Evolutionary conservation across 2,329 filamentous ascomycete genomes (phyloP).

Genomic region (Ophidiomyces ophidiicola): DNA sequence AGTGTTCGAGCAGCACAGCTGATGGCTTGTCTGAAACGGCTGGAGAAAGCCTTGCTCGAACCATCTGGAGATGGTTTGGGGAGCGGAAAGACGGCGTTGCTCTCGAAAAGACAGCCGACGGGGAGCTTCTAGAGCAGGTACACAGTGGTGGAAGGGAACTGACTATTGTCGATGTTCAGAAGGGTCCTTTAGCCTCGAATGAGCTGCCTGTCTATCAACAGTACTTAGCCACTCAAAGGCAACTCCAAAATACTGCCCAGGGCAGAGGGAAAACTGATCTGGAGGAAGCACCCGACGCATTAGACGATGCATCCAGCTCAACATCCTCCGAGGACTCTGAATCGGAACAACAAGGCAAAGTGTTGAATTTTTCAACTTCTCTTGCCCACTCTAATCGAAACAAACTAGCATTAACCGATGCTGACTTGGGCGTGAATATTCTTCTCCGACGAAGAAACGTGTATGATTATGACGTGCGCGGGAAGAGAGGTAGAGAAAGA

Average conservation of each 20-base stretch:
- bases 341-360: conserved; percentile 78
- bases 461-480: conserved; percentile 85
- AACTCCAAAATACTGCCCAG: conserved; percentile 71
- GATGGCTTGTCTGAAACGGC: conserved; percentile 18
- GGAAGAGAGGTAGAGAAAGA: conserved; percentile 82
- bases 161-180: conserved; percentile 48
- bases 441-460: conserved; percentile 76
- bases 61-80: conserved; percentile 69
- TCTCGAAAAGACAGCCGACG: conserved; percentile 41
- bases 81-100: conserved; percentile 53
- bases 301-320: conserved; percentile 70
- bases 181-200: conserved; percentile 56
- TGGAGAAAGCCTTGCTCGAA: conserved; percentile 48
- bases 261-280: conserved; percentile 54
- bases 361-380: conserved; percentile 75
- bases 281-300: conserved; percentile 59
- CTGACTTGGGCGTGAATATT: conserved; percentile 84
- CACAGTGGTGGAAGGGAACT: conserved; percentile 53
- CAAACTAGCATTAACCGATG: conserved; percentile 75
- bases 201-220: conserved; percentile 80
- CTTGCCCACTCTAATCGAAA: conserved; percentile 72
- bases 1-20: conserved; percentile 32
- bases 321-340: conserved; percentile 85
- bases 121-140: conserved; percentile 55
- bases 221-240: conserved; percentile 76